Base-by-base conservation (phyloP, 331 rosid genomes). In the Quercus lobata region DNA sequence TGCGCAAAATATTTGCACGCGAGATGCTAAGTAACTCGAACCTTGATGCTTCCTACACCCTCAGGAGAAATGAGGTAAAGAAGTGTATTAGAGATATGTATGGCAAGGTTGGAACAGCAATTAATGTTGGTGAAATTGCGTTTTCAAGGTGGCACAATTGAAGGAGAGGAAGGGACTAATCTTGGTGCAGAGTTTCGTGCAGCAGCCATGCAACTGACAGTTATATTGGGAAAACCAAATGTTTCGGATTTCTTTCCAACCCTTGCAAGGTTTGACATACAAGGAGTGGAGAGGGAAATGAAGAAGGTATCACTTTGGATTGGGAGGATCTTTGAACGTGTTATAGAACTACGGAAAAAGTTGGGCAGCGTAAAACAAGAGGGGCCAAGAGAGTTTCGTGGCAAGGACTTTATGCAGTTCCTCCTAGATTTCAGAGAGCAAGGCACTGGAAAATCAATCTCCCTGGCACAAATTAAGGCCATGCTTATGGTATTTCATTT, bases 181-280 rank as follows among this genome's bases (percentile, higher is more conserved):
- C 34, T 69, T 35, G 83, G 69, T 12, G 53, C 9, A 1, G 57
- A 82, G 52, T 80, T 82, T 14, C 75, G 80, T 54, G 75, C 46
- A 44, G 11, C 73, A 11, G 71, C 76, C 56, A 7, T 27, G 7
- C 84, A 85, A 35, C 32, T 75, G 0, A 11, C 63, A 72, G 84
- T n/a, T 76, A 21, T 83, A 69, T 3, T 85, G 2, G 87, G 76
- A 49, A 81, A 32, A 25, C 80, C 76, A 5, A 86, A 86, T 52
- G 16, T 86, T 35, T 86, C 86, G 1, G 90, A 83, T 70, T 24
- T 83, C 53, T 86, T 54, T 46, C 86, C 85, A 3, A 2, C 2
- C 9, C 73, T 83, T 18, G 80, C 85, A 0, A 4, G 66, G 75
- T 78, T 86, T 35, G 90, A 86, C 78, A 21, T 81, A 15, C 86